A percentile compares a stretch with the other conserved stretches of the same genome.
phyloP scores from a whole-genome alignment of 2,329 filamentous ascomycete genomes.

The Curvularia spicifera region DNA sequence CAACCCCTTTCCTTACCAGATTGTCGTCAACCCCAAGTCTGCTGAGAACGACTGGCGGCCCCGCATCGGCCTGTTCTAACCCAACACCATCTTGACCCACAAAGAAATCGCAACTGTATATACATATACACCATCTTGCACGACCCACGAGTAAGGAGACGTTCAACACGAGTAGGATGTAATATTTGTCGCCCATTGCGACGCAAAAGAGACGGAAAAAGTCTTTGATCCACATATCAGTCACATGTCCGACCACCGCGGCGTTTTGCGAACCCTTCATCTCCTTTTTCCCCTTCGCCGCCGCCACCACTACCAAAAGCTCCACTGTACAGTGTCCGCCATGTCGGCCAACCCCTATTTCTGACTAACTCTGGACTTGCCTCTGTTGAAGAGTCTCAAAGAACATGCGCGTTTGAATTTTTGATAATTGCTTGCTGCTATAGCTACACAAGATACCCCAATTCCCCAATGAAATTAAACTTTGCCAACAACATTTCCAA shows the following conservation, averaged over 20 bases:
- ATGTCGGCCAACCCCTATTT: slow-evolving; percentile 24
- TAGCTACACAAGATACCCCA: slow-evolving; percentile 42
- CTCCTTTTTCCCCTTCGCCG: slow-evolving; percentile 4
- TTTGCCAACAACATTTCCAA: not conserved
- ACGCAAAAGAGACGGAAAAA: slow-evolving; percentile 32
- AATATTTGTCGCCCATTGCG: slow-evolving; percentile 8
- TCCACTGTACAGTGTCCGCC: slow-evolving; percentile 36
- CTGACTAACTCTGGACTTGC: slow-evolving; percentile 9
- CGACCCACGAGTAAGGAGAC: slow-evolving; percentile 18
- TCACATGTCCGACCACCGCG: slow-evolving; percentile 13
- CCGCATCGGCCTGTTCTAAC: slow-evolving; percentile 66
- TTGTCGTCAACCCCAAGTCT: slow-evolving; percentile 80
- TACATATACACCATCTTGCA: slow-evolving; percentile 26
- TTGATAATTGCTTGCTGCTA: slow-evolving; percentile 22
- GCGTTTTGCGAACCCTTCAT: slow-evolving; percentile 7
- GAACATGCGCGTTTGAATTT: slow-evolving; percentile 12
- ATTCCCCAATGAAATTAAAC: slow-evolving; percentile 27
- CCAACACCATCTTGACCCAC: not conserved
- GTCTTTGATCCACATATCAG: slow-evolving; percentile 4
- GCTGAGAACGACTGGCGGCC: slow-evolving; percentile 72
- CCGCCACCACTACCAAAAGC: slow-evolving; percentile 20
- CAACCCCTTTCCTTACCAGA: slow-evolving; percentile 95
- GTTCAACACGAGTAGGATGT: slow-evolving; percentile 33
- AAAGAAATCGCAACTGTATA: slow-evolving; percentile 26
- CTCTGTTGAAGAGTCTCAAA: slow-evolving; percentile 6